These are phyloP conservation scores for Calonectria pseudoreteaudii DNA, from an alignment of 2,329 filamentous ascomycete genomes.

Conservation along the genomic window DNA sequence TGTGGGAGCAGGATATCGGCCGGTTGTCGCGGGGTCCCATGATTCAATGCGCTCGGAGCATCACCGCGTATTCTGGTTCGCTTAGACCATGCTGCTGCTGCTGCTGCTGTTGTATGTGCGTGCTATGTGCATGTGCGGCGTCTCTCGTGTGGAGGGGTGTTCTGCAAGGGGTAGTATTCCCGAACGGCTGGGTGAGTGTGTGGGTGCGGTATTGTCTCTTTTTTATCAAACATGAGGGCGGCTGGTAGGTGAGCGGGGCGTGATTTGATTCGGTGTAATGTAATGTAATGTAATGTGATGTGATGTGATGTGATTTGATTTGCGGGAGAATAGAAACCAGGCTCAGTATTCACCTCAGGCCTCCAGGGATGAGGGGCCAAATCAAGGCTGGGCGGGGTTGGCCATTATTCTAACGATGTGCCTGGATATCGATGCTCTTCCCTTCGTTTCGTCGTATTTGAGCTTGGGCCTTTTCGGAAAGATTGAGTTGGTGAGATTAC, in stretches of 20 bases:
- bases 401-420: background rate
- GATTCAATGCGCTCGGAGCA: background rate
- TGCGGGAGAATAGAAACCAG: background rate
- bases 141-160: background rate
- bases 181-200: background rate
- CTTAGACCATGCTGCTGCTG: background rate
- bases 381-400: background rate
- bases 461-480: background rate
- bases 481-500: background rate
- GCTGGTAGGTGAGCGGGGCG: background rate
- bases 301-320: background rate
- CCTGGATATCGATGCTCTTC: background rate
- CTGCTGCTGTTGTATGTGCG: background rate
- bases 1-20: constrained; percentile 19
- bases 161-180: constrained; percentile 22
- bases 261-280: background rate
- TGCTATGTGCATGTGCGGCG: background rate
- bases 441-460: background rate
- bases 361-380: background rate
- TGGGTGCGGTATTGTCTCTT: background rate
- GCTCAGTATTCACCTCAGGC: background rate
- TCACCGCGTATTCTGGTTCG: background rate
- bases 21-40: constrained; percentile 10
- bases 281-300: background rate
- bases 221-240: background rate